Evolutionary conservation across 768 basidiomycete species (phyloP).

Genomic region (Phylloporus arenicola): DNA sequence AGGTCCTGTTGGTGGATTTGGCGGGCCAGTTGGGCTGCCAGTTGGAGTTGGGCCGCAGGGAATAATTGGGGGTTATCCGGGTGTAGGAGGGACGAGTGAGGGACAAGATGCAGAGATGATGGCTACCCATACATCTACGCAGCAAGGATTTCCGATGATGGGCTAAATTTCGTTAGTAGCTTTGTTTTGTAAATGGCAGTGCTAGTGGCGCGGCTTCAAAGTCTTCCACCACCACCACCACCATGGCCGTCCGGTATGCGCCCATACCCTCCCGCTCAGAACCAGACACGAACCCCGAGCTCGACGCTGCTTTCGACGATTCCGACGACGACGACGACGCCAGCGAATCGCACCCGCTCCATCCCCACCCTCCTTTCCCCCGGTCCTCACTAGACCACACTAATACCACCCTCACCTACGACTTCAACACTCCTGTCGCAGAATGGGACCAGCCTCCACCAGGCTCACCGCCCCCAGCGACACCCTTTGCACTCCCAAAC

Average conservation of each 20-base stretch:
- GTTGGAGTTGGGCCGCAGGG: conserved; percentile 19
- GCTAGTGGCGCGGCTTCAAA: background rate
- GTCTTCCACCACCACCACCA: background rate
- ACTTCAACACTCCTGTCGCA: conserved; percentile 62
- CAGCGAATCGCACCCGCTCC: conserved; percentile 48
- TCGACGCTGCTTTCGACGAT: conserved; percentile 86
- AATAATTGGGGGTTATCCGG: conserved; percentile 13
- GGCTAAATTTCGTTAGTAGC: background rate
- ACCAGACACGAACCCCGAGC: conserved; percentile 49
- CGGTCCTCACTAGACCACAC: conserved; percentile 13
- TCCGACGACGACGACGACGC: conserved; percentile 60
- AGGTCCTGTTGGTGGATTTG: conserved; percentile 27
- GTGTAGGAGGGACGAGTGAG: conserved; percentile 7
- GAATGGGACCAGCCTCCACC: conserved; percentile 83
- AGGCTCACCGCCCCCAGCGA: conserved; percentile 68
- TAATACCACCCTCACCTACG: conserved; percentile 46
- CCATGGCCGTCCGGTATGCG: conserved; percentile 59
- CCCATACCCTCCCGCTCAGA: conserved; percentile 56
- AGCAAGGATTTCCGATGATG: conserved; percentile 24
- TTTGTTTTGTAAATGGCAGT: conserved; percentile 9
- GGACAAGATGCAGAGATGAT: conserved; percentile 12
- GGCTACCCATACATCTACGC: conserved; percentile 7
- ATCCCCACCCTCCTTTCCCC: conserved; percentile 34
- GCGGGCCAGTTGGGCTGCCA: conserved; percentile 24
- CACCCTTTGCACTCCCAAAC: conserved; percentile 62